Percentiles rank a stretch among this genome's conserved stretches.
Conservation (phyloP, 163 green algal genomes). For the Prototheca wickerhamii region DNA sequence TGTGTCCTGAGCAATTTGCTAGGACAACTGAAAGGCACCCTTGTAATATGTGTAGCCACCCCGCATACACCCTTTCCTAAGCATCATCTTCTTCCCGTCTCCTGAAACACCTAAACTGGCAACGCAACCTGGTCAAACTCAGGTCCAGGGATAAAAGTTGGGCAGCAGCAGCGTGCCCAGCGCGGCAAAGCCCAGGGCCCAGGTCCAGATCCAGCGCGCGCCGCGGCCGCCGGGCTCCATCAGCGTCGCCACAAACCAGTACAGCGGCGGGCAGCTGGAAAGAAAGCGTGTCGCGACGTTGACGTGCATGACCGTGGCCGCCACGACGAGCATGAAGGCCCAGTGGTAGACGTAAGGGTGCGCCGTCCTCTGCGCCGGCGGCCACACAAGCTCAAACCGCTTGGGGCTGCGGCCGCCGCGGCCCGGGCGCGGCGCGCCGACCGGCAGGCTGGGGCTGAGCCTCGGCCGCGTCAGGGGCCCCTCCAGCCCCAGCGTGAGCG, state of each 20-base stretch:
- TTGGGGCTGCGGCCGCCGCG: background rate
- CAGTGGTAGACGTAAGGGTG: slow-evolving; percentile 62
- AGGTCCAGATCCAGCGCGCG: slow-evolving; percentile 40
- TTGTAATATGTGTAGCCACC: too few relatives aligned
- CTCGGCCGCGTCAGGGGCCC: too few relatives aligned
- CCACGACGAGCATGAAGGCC: slow-evolving; percentile 49
- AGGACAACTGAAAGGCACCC: too few relatives aligned
- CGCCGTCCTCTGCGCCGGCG: slow-evolving; percentile 1
- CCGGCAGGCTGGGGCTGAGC: too few relatives aligned
- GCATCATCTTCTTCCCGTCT: too few relatives aligned
- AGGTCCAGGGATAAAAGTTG: slow-evolving; percentile 83
- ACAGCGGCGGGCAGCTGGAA: slow-evolving; percentile 61
- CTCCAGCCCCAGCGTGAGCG: slow-evolving; percentile 18
- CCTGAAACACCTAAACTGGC: too few relatives aligned
- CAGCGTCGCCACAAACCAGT: slow-evolving; percentile 61
- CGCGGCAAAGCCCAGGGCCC: slow-evolving; percentile 40
- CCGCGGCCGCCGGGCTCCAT: background rate
- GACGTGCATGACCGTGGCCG: slow-evolving; percentile 73
- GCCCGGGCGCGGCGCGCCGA: background rate
- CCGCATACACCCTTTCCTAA: too few relatives aligned
- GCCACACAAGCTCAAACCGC: background rate
- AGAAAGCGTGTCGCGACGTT: slow-evolving; percentile 83
- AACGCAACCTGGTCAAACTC: too few relatives aligned
- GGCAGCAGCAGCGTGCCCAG: slow-evolving; percentile 61
- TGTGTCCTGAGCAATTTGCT: too few relatives aligned